These are phyloP conservation scores for Colletotrichum plurivorum DNA, from an alignment of 2,329 filamentous ascomycete species.

Conservation along the genomic window DNA sequence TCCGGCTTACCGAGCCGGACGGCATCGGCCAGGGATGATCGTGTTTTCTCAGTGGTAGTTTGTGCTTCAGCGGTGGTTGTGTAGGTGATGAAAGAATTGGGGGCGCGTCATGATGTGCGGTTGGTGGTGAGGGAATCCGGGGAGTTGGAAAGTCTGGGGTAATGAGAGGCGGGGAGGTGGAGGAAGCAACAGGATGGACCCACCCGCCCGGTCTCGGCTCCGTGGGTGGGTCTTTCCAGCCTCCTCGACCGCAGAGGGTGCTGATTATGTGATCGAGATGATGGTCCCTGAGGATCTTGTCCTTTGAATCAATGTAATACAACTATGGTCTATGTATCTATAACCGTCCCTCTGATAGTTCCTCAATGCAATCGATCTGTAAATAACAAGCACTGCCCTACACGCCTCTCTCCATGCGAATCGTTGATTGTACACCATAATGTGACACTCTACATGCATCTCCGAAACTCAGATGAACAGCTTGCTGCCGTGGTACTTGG, in stretches of 20 bases:
- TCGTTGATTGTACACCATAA: background rate
- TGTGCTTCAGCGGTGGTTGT: no score
- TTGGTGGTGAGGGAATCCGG: background rate
- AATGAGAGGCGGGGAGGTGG: background rate
- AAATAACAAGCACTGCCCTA: background rate
- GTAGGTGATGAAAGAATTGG: no score
- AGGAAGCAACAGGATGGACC: background rate
- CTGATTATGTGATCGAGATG: no score
- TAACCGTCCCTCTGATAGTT: no score
- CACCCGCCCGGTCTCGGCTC: slow-evolving; percentile 3
- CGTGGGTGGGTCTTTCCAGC: slow-evolving; percentile 43
- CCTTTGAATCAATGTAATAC: background rate
- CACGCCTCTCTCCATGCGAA: no score
- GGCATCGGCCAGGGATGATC: slow-evolving; percentile 6
- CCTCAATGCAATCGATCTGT: no score
- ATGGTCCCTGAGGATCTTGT: no score
- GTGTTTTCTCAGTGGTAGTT: background rate
- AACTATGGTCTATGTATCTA: background rate
- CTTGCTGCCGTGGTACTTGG: slow-evolving; percentile 66
- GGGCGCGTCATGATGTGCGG: no score
- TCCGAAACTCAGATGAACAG: slow-evolving; percentile 57
- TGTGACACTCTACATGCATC: background rate
- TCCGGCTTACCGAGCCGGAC: slow-evolving; percentile 25
- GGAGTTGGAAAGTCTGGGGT: slow-evolving; percentile 20
- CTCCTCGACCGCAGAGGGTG: no score